These are phyloP conservation scores for Apiospora rasikravindrae DNA, from an alignment of 2,329 filamentous ascomycete genomes.

Conservation along the genomic window DNA sequence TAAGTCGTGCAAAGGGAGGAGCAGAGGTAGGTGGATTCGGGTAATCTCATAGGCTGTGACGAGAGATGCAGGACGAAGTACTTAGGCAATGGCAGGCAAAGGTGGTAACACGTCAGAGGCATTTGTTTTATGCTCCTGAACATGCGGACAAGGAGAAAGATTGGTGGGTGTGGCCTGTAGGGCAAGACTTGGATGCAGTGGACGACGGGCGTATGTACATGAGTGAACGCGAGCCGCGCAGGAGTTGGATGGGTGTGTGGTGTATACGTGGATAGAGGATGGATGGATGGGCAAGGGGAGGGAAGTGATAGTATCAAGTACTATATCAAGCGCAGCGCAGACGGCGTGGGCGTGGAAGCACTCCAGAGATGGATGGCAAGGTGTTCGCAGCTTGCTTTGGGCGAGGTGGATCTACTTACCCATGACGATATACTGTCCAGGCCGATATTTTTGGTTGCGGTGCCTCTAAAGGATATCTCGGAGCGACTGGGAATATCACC, in stretches of 20 bases:
- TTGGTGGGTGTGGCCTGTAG: constrained; percentile 34
- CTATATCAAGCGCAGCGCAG: constrained; percentile 16
- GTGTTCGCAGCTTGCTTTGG: constrained; percentile 9
- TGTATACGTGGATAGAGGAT: constrained; percentile 10
- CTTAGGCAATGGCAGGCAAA: constrained; percentile 35
- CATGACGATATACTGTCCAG: constrained; percentile 18
- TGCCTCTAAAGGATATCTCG: constrained; percentile 7
- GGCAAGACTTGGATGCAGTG: constrained; percentile 20
- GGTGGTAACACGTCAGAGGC: constrained; percentile 43
- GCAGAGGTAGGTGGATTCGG: constrained; percentile 28
- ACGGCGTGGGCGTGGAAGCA: not conserved
- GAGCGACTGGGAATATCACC: constrained; percentile 12
- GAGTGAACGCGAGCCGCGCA: constrained; percentile 23
- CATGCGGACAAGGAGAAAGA: constrained; percentile 34
- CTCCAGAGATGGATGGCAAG: constrained; percentile 6
- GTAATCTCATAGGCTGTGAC: constrained; percentile 38
- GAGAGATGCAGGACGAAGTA: constrained; percentile 39
- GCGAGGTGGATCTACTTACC: constrained; percentile 17
- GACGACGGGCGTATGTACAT: constrained; percentile 11
- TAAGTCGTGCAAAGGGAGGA: constrained; percentile 15
- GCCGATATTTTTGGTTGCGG: not conserved
- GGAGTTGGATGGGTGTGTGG: constrained; percentile 10
- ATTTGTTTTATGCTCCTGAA: constrained; percentile 37
- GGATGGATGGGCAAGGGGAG: constrained; percentile 9
- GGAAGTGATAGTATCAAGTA: constrained; percentile 11